phyloP scores from a whole-genome alignment of 352 stramenopile species.

The Globisporangium abappressorium region DNA sequence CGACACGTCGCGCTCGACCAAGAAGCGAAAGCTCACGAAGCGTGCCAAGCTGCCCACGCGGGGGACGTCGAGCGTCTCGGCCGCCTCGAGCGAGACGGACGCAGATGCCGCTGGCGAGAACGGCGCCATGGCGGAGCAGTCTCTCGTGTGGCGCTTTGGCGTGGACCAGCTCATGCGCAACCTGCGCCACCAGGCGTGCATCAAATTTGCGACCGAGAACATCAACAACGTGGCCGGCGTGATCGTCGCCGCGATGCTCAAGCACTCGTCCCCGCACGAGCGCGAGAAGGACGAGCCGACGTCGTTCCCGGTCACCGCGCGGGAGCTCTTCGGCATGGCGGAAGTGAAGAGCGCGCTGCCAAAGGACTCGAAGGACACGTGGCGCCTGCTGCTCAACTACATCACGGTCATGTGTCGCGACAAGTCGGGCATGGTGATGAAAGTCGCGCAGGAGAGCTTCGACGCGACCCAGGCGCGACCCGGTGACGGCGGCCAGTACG shows the following conservation, averaged over 20 bases:
- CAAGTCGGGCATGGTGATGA: slow-evolving; percentile 88
- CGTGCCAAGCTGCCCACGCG: slow-evolving; percentile 75
- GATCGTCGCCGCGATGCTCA: slow-evolving; percentile 78
- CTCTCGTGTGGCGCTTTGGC: slow-evolving; percentile 79
- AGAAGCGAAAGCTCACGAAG: slow-evolving; percentile 73
- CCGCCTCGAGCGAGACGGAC: slow-evolving; percentile 29
- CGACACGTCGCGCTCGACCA: slow-evolving; percentile 35
- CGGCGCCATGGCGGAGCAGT: slow-evolving; percentile 51
- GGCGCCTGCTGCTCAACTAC: slow-evolving; percentile 84
- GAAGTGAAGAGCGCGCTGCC: slow-evolving; percentile 71
- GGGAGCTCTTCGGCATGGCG: slow-evolving; percentile 69
- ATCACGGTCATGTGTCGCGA: slow-evolving; percentile 88
- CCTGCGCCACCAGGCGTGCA: slow-evolving; percentile 73
- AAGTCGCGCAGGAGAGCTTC: slow-evolving; percentile 68
- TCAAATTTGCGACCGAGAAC: slow-evolving; percentile 81
- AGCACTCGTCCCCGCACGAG: slow-evolving; percentile 78
- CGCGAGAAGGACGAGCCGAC: slow-evolving; percentile 79
- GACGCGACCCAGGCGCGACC: slow-evolving; percentile 53
- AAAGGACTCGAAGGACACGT: slow-evolving; percentile 76
- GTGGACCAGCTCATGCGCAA: slow-evolving; percentile 78
- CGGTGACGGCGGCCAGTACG: slow-evolving; percentile 83
- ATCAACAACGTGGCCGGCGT: slow-evolving; percentile 81
- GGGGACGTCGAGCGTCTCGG: slow-evolving; percentile 21
- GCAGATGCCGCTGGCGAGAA: slow-evolving; percentile 19
- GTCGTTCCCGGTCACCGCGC: slow-evolving; percentile 71